phyloP scores from a whole-genome alignment of 1,284 basidiomycete genomes.

The Cryptococcus sp. region DNA sequence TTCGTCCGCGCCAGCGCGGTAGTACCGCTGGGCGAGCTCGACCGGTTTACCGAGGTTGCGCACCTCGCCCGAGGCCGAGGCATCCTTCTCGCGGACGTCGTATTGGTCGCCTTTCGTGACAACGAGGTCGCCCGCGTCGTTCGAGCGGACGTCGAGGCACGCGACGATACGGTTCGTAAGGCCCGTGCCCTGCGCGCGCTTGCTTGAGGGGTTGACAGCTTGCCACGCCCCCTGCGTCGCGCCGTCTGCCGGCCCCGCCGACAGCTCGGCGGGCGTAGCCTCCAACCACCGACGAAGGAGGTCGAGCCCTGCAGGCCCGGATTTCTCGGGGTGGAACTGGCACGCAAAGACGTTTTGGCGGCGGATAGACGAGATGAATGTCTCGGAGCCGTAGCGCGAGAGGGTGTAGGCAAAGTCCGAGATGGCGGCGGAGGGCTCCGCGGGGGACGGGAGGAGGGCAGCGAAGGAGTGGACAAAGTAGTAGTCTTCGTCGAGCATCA shows the following conservation, averaged over 20 bases:
- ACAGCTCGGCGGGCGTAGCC: constrained; percentile 45
- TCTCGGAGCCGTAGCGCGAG: constrained; percentile 88
- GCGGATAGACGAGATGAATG: constrained; percentile 84
- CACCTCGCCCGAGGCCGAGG: constrained; percentile 59
- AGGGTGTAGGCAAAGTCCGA: constrained; percentile 74
- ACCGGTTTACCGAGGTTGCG: constrained; percentile 98
- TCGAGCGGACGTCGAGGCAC: constrained; percentile 95
- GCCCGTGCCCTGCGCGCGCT: constrained; percentile 56
- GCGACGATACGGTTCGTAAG: constrained; percentile 94
- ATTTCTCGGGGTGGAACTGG: constrained; percentile 99
- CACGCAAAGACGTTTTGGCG: constrained; percentile 86
- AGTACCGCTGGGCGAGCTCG: constrained; percentile 83
- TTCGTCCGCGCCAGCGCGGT: constrained; percentile 87
- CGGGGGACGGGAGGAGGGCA: constrained; percentile 54
- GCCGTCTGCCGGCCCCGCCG: constrained; percentile 16
- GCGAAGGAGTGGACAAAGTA: constrained; percentile 99
- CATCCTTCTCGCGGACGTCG: constrained; percentile 82
- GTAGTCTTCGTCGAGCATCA: constrained; percentile 61
- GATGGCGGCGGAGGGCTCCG: constrained; percentile 50
- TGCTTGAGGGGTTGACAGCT: constrained; percentile 10
- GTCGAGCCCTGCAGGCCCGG: constrained; percentile 81
- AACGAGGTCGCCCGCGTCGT: constrained; percentile 94
- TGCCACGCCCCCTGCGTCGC: constrained; percentile 16
- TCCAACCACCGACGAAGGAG: constrained; percentile 81
- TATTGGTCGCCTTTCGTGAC: constrained; percentile 99